Base-by-base conservation (phyloP, 371 early-diverging fungal species). In the Actinomortierella wolfii region DNA sequence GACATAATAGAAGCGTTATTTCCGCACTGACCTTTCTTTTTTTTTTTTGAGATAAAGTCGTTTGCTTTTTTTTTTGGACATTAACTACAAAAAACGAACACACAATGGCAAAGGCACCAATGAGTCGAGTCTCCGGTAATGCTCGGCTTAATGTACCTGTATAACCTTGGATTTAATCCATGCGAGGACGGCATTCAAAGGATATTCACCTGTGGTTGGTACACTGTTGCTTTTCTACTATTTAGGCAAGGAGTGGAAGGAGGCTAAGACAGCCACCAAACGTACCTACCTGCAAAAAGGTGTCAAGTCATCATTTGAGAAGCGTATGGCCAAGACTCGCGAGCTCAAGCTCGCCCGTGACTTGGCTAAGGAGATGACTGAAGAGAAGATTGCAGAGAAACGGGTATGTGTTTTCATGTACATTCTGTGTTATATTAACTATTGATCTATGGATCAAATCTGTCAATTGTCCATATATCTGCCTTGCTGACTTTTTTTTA, bases 321-420 rank as follows among this genome's bases (percentile, higher is more conserved):
- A 54, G 17, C 74, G 74, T 44, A 73, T 67, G 59, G 63, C 74
- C 48, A 73, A 73, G 63, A 67, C 74, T 28, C 62, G 62, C 53
- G 62, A 73, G 54, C 57, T 49, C 60, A 63, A 66, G 51, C 59
- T 73, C 41, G 67, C 57, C 40, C 58, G 67, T 14, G 60, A 73
- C 52, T 26, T 73, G 20, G 74, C 74, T 8, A 73, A 73, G 51
- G 4, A 67, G 9, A 62, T 73, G 74, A 73, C 56, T 25, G 67
- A 73, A 46, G 74, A 67, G 40, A 73, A 73, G 74, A 73, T 62
- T 50, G 74, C 66, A 23, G 74, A 73, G 40, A 73, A 73, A 51
- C 67, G 74, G 23, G 74, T 73, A 73, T 51, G 67, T 61, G 34
- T 20, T 47, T 47, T 8, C 11, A 6, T 11, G 7, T 34, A 6